Evolutionary conservation across 805 yeast genomes (phyloP), one percentile per base, ranked within the genome.

Genomic region (Candida dendrica): DNA sequence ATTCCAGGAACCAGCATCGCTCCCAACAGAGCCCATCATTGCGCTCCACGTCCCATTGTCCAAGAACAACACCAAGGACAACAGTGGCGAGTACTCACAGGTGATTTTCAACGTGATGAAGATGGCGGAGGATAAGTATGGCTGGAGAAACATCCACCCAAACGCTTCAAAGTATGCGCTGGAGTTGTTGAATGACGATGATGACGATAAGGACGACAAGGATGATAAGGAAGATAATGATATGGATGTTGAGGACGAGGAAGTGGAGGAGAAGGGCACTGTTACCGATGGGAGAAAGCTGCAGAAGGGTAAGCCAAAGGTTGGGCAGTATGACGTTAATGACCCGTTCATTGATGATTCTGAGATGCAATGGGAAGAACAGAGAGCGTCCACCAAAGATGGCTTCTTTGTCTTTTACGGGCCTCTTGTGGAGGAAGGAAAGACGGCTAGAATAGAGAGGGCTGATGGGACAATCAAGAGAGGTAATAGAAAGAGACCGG

Each of bases 271-370:
- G 22, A 40, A 44, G 24, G 33, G 35, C 38, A 43, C 44, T 63
- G 66, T 50, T 73, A 68, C 54, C 65, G 71, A 53, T 61, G 68
- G 42, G 57, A 61, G 58, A 66, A 69, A 71, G 47, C 61, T 63
- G 37, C 72, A 69, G 55, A 69, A 69, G 52, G 71, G 76, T 33
- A 83, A 83, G 54, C 75, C 89, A 41, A 77, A 84, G 49, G 87
- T 89, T 30, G 96, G 96, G 2, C 88, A 86, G 56, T 93, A 93
- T 62, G 98, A 93, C 59, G 70, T 77, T 38, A 81, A 85, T 46
- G 99, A 93, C 61, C 98, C 98, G 2, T 93, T 93, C 56, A 93
- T 93, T 44, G 99, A 93, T 64, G 98, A 93, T 63, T 76, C 87
- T 14, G 99, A 93, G 63, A 67, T 89, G 51, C 75, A 79, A 43